Evolutionary conservation across 176 grass and related monocot species (phyloP), one percentile per base, ranked within the genome.

Genomic region (Lolium rigidum): DNA sequence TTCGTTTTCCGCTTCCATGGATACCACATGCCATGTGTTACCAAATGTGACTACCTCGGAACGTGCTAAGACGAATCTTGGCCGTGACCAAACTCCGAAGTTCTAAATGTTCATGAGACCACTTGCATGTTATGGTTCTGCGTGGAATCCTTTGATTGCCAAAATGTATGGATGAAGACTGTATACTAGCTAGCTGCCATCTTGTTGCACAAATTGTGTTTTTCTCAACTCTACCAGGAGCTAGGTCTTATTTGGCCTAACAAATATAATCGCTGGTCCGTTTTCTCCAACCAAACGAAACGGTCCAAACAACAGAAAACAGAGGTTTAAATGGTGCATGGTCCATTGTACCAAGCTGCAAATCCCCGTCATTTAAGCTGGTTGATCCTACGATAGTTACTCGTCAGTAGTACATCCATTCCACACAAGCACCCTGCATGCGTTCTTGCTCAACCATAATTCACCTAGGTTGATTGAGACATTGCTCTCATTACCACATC

Each of bases 351-450:
- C 50, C 15, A 39, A 25, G 80, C 39, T 49, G 58, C 68, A 58
- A 58, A 67, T 89, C 77, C 11, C 60, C 13, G 50, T 61, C 81
- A 54, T 89, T 79, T 88, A 88, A 51, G 81, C 64, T 61, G 64
- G 87, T 17, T 21, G 87, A 88, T 88, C 51, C 52, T 78, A 48
- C 63, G 86, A 83, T 78, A 14, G 86, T 76, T 56, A 56, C 70
- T 25, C 28, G 28, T 46, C 11, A 26, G 60, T 87, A 52, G 67
- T n/a, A 60, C 58, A 11, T 25, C 38, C 38, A 26, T 10, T 24
- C 38, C 77, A 26, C 44, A 24, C 71, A 44, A 47, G n/a, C 57
- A 21, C 52, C 77, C 7, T 48, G 58, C 78, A 80, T 80, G 58
- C 64, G 78, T 58, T 59, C 56, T 62, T 62, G 73, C 25, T 54